Evolutionary conservation across 805 yeast species (phyloP), one percentile per base, ranked within the genome.

Genomic region (Lachancea waltii): DNA sequence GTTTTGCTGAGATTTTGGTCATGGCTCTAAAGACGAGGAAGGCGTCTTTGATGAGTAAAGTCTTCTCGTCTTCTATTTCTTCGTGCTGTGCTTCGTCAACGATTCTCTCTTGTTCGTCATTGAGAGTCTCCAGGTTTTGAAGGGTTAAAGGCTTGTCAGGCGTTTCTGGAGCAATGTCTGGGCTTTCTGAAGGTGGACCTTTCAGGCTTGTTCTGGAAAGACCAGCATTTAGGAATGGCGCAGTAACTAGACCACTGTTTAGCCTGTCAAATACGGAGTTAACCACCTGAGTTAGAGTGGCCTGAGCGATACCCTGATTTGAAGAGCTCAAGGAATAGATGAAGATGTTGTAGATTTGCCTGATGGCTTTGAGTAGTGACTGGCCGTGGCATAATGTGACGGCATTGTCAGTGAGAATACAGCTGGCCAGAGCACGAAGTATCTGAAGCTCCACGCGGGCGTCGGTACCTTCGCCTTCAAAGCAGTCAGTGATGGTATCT

Each of bases 281-380:
- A 16, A 92, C 85, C 52, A 90, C 82, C 63, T 92, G 99, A 3
- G 94, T 85, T 47, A 92, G 69, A 6, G 92, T 82, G 1, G 95
- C 97, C 65, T 94, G 97, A 0, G 98, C 97, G 43, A 89, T 79
- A 1, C 87, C 84, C 63, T 92, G 98, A 56, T 87, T 90, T 18
- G 83, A 68, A 3, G 90, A 77, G 14, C 82, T 78, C 43, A 83
- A 68, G 0, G 97, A 86, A 40, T 85, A 72, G 29, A 92, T 81
- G 54, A 90, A 94, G 19, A 94, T 84, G 57, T 87, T 89, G 65
- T 92, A 92, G 19, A 90, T 85, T 53, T 85, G 95, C 60, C 97
- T 76, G 25, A 94, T 81, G 0, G 97, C 97, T 54, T 84, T 85
- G 44, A 92, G 67, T 36, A 92, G 67, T 1, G 89, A 77, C 7